Evolutionary conservation across 305 asterid genomes (phyloP), one percentile per base, ranked within the genome.

Genomic region (Solanum hybrid): DNA sequence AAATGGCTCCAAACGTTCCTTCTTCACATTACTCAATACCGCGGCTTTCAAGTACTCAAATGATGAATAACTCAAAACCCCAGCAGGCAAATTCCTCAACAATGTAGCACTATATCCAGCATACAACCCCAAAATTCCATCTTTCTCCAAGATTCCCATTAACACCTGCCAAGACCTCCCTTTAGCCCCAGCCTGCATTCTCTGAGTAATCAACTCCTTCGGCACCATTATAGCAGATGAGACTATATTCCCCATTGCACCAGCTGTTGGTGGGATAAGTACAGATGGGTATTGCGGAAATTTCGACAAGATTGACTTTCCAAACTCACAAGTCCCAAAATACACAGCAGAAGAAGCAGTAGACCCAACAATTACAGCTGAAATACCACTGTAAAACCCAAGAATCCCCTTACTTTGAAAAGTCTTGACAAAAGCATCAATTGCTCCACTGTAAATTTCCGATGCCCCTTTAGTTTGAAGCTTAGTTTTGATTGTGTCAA

Each of bases 151-250:
- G 89, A 97, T 97, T 87, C 95, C 92, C 93, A 96, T 46, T 91
- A 96, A 77, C 73, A 97, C 98, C 93, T 97, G 94, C 98, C 98
- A 96, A 22, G 98, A 97, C 82, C 98, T 93, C 67, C 99, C 99
- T 92, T 94, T 95, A 33, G 99, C 98, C n/a, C 99, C 99, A 1
- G 99, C 93, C 91, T 97, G 99, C 99, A 97, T 97, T 87, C 98
- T 89, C 92, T 96, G 99, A 12, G 99, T 97, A 90, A 97, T 96
- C 92, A 97, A 88, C 78, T 97, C 99, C 89, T 97, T 97, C 0
- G 99, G 99, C 73, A 97, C 99, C 99, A 97, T 97, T 57, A 97
- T 97, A 0, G 99, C 99, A 2, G 99, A 97, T 7, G 99, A 97
- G 33, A 95, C 93, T 2, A 97, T 95, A 88, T 97, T 97, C 90